These are phyloP conservation scores for Aspergillus sp. DNA, from an alignment of 2,329 filamentous ascomycete species.

Conservation along the genomic window DNA sequence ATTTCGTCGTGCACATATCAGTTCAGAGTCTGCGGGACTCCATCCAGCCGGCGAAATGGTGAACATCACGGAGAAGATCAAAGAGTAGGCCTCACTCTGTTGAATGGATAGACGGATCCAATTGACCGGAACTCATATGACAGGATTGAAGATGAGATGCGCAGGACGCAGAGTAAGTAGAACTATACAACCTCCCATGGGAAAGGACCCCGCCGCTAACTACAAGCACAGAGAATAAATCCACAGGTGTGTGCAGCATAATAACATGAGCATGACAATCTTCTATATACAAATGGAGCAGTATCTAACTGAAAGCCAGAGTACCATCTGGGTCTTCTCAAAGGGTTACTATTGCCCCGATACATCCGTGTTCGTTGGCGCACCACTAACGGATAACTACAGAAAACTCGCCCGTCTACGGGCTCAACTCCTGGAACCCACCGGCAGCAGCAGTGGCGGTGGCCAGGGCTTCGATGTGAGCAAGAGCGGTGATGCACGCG, in stretches of 20 bases:
- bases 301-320: constrained; percentile 48
- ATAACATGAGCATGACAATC: background rate
- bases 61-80: constrained; percentile 99
- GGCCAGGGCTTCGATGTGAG: constrained; percentile 84
- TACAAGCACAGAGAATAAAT: constrained; percentile 75
- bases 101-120: background rate
- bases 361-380: too few species aligned
- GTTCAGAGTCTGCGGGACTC: constrained; percentile 17
- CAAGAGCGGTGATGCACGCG: constrained; percentile 92
- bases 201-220: constrained; percentile 24
- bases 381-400: background rate
- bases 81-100: constrained; percentile 59
- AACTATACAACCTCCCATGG: constrained; percentile 8
- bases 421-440: constrained; percentile 88
- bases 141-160: constrained; percentile 99
- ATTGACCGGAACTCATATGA: background rate
- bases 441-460: constrained; percentile 67
- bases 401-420: constrained; percentile 94
- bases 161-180: constrained; percentile 84
- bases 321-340: constrained; percentile 94
- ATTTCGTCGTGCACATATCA: background rate
- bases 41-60: constrained; percentile 59
- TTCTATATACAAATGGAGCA: background rate
- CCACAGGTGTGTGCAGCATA: constrained; percentile 63
- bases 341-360: constrained; percentile 59